Base-by-base conservation (phyloP, 495 filamentous ascomycete species). In the Talaromyces trachyspermus region DNA sequence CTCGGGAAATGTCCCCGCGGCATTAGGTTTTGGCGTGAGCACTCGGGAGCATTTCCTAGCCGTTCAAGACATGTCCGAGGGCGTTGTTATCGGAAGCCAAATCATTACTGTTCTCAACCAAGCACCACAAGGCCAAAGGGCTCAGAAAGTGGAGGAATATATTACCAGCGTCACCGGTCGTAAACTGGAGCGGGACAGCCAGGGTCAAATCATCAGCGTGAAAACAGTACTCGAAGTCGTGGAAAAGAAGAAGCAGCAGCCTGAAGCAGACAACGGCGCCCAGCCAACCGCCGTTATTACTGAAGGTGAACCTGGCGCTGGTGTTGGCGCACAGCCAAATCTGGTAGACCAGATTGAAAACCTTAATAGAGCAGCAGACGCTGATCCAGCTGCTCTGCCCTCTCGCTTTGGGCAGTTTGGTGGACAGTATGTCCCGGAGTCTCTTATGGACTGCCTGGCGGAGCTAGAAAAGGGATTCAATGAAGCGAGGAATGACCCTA, bases 381-480 rank as follows among this genome's bases (percentile, higher is more conserved):
- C 71, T 26, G 70, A 80, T 35, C 50, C 65, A 40, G 69, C 64
- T 27, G 76, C 78, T 46, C 70, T 85, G 25, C 89, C 91, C 2
- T 78, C 86, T 43, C 83, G 91, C 11, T 99, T 99, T 57, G 92
- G 92, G 48, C 87, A 95, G 63, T 99, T 95, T 53, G 92, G 92
- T 54, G 92, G 92, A n/a, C 92, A 97, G 63, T 99, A 97, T 57
- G 91, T 99, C 0, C 94, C 92, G 1, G 92, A 99, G 66, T 89
- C 89, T 5, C 76, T 99, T 23, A 97, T 97, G 89, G 90, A 95
- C 66, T 97, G 92, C 59, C 71, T 99, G 52, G 79, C 81, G 0
- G 82, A 99, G 67, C 79, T 99, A 11, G 90, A 97, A 62, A 71
- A 74, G 8, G 92, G 91, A n/a, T 99, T 99, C 71, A 79, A 94